Evolutionary conservation across 192 early-diverging fungal genomes (phyloP), one percentile per base, ranked within the genome.

Genomic region (Anaeromyces robustus): DNA sequence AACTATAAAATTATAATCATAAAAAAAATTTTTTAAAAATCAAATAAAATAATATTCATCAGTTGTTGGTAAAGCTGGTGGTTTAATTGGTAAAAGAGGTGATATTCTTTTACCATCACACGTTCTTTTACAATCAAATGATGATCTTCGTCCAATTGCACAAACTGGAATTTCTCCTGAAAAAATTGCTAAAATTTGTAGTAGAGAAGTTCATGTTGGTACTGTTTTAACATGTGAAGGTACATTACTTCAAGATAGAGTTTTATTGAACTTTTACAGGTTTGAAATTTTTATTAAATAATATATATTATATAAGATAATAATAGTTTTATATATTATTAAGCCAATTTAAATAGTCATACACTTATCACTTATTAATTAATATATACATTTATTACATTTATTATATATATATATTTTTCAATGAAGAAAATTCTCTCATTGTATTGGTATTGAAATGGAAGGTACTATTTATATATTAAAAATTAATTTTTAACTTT

Each of bases 31-130:
- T n/a, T n/a, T n/a, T n/a, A n/a, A n/a, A n/a, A n/a, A n/a, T n/a
- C n/a, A n/a, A n/a, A n/a, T n/a, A n/a, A 7, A 11, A 41, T 79
- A 7, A 77, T 30, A 29, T 77, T 7, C 7, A 30, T 11, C 7
- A 80, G 79, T 80, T 77, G 41, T 80, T 30, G 79, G 79, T 30
- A 80, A 80, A 32, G 79, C 79, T 77, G 79, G 79, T 30, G 79
- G 79, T 29, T 77, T 80, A 22, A 29, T 80, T 80, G 79, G 79
- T 17, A 41, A 80, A 12, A 41, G 79, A 30, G 79, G 79, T 30
- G 79, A 80, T 32, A 80, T 80, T 37, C 78, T 80, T 22, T 77
- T 80, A 32, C 79, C 79, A 30, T 77, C 79, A 2, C 79, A 80
- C 9, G 79, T 80, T 29, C 79, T 80, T 32, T 32, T 80, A 29